Percentiles rank a stretch among this genome's conserved stretches.
These are phyloP conservation scores for Neofusicoccum cordaticola DNA, from an alignment of 2,329 filamentous ascomycete genomes.

Conservation along the genomic window DNA sequence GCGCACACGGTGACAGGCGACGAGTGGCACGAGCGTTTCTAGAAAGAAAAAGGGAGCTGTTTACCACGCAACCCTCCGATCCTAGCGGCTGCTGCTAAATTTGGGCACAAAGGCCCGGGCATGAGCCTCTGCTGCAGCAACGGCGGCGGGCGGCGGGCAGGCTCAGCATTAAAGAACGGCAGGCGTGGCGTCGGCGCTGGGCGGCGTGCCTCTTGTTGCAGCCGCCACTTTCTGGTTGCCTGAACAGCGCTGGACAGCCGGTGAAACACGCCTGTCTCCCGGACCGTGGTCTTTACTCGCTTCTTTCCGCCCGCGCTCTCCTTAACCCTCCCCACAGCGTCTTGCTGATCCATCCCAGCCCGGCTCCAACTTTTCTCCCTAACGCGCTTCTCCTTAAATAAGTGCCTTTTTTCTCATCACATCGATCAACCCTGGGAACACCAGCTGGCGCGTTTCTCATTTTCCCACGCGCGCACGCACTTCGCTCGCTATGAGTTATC, in stretches of 20 bases:
- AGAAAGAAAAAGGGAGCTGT: neutral
- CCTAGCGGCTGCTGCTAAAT: neutral
- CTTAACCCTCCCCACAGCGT: neutral
- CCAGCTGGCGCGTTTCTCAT: slow-evolving; percentile 13
- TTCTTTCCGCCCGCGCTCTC: neutral
- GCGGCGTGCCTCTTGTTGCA: neutral
- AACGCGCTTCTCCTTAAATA: slow-evolving; percentile 9
- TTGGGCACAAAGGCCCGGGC: neutral
- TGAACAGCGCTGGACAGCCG: neutral
- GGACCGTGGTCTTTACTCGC: neutral
- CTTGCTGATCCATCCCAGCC: neutral
- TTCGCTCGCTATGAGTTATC: slow-evolving; percentile 35
- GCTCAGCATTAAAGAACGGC: slow-evolving; percentile 4
- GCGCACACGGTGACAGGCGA: neutral
- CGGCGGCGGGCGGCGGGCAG: neutral
- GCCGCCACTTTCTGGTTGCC: neutral
- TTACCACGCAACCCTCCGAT: neutral
- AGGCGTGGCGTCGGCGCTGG: neutral
- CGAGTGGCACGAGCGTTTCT: neutral
- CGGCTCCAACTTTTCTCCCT: neutral
- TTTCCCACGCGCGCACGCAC: slow-evolving; percentile 20
- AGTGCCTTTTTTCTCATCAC: neutral
- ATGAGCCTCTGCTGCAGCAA: neutral
- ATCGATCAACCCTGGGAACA: slow-evolving; percentile 9
- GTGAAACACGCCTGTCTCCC: neutral